Conservation (phyloP, 257 asterid species). For the Knoxia roxburghii region DNA sequence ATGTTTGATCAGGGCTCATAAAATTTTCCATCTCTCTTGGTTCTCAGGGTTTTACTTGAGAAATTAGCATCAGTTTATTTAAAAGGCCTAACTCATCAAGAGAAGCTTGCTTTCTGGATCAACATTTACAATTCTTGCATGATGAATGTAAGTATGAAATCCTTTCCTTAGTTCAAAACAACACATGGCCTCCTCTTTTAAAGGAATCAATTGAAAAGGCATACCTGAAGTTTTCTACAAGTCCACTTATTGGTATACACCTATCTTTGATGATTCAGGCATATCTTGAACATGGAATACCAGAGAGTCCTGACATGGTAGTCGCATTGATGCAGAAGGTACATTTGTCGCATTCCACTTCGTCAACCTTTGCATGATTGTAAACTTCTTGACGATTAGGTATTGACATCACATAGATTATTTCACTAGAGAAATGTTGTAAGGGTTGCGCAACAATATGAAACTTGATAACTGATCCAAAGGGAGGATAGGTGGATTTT, state of each 20-base stretch:
- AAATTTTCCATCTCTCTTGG: slow-evolving; percentile 8
- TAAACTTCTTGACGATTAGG: too few relatives aligned
- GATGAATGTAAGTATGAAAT: slow-evolving; percentile 62
- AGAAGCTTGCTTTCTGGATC: slow-evolving; percentile 94
- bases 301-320: slow-evolving; percentile 60
- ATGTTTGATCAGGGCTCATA: slow-evolving; percentile 12
- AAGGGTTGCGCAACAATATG: too few relatives aligned
- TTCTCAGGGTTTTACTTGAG: slow-evolving; percentile 56
- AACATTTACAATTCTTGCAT: slow-evolving; percentile 88
- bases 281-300: slow-evolving; percentile 66
- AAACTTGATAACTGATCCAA: not conserved
- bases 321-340: slow-evolving; percentile 74
- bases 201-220: too few relatives aligned
- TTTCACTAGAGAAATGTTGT: too few relatives aligned
- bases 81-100: slow-evolving; percentile 70
- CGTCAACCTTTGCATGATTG: not conserved
- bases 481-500: not conserved
- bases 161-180: too few relatives aligned
- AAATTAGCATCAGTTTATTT: slow-evolving; percentile 56
- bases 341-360: slow-evolving; percentile 11
- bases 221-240: too few relatives aligned
- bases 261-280: slow-evolving; percentile 38
- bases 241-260: not conserved
- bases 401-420: too few relatives aligned
- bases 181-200: too few relatives aligned